Evolutionary conservation across 2,329 filamentous ascomycete genomes (phyloP), one percentile per base, ranked within the genome.

Genomic region (Ilyonectria mors-panacis): DNA sequence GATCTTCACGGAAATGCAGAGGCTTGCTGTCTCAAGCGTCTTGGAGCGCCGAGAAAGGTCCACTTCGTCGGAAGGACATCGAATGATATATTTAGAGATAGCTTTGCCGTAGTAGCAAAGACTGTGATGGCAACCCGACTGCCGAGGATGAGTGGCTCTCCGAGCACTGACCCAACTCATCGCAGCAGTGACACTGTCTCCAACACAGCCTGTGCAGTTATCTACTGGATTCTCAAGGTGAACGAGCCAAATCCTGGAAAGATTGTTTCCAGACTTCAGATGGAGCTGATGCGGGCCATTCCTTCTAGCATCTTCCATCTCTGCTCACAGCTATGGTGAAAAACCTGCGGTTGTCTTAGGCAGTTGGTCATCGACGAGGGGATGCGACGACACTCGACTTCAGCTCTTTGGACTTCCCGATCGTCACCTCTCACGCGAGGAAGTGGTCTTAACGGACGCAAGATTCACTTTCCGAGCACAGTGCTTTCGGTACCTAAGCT

Each of bases 81-180:
- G 65, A 53, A 68, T 21, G 68, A 68, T 28, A 65, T 68, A n/a
- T 30, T 21, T 70, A 8, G 65, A 63, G 19, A 65, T 65, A n/a
- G 58, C 62, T 70, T 13, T 51, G 57, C 17, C 50, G n/a, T n/a
- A n/a, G 28, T 15, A 59, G 60, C 42, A 68, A 59, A 13, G 68
- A 70, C 33, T 26, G 21, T 2, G 39, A 65, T 2, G 68, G 68
- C n/a, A 55, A 63, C 21, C 58, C 61, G 7, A 63, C 68, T 39
- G 50, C 58, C 2, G 35, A 50, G 4, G 65, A 70, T n/a, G 68
- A 70, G 35, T 28, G 68, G 13, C 28, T 60, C 12, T 62, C 68
- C 4, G 68, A 70, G 68, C 68, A 0, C 54, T 70, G 1, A 70
- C 68, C 7, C 68, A 70, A 17, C 68, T 70, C 48, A 70, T 70